A percentile compares a stretch with the other conserved stretches of the same genome.
Conservation (phyloP, 352 stramenopile genomes). For the Aphanomyces euteiches region DNA sequence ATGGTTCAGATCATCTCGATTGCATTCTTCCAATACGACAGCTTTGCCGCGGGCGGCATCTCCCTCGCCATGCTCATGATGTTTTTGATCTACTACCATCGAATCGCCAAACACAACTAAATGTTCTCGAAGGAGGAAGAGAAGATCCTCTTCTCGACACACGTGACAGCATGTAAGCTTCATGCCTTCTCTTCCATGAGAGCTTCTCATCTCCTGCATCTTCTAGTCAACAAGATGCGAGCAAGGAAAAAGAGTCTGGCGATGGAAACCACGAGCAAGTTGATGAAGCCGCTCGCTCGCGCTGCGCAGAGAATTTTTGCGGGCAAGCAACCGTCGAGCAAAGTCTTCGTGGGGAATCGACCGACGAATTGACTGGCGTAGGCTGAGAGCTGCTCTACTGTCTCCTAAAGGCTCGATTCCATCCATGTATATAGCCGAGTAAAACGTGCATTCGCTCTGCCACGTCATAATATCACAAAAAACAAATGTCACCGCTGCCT, state of each 20-base stretch:
- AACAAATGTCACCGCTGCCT: too few relatives aligned
- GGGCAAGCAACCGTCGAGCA: too few relatives aligned
- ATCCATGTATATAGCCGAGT: too few relatives aligned
- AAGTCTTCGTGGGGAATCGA: too few relatives aligned
- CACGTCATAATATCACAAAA: too few relatives aligned
- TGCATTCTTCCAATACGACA: conserved; percentile 29
- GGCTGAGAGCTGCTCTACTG: too few relatives aligned
- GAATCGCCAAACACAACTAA: conserved; percentile 31
- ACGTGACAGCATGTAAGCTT: background rate
- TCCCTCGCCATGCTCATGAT: conserved; percentile 11
- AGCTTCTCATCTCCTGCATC: background rate
- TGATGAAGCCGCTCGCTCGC: too few relatives aligned
- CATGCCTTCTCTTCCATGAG: background rate
- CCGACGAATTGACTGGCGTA: too few relatives aligned
- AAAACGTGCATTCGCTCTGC: too few relatives aligned
- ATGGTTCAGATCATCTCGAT: conserved; percentile 22
- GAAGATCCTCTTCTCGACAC: conserved; percentile 1
- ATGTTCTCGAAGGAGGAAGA: conserved; percentile 33
- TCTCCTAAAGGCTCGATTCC: too few relatives aligned
- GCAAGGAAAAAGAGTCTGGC: background rate
- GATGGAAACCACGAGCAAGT: too few relatives aligned
- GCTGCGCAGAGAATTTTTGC: too few relatives aligned
- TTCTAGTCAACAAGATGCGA: background rate
- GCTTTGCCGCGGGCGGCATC: conserved; percentile 14
- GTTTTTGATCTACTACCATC: conserved; percentile 31